Base-by-base conservation (phyloP, 1,139 yeast species). In the Candida gigantensis region DNA sequence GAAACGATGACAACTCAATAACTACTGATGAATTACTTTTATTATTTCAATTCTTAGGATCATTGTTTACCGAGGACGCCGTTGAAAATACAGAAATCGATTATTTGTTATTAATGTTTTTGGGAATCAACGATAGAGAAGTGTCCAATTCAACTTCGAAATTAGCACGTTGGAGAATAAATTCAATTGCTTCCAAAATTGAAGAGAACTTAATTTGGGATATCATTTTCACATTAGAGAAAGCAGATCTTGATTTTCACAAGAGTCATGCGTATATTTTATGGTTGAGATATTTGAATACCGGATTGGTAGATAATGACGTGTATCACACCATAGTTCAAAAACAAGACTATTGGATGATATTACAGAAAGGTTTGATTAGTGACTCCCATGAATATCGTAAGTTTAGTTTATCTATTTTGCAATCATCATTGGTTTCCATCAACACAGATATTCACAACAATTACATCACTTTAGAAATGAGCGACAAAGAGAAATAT, bases 321-420 rank as follows among this genome's bases (percentile, higher is more conserved):
- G 41, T 38, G 15, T 71, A 74, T 38, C 72, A 72, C 33, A 24
- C 40, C 0, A 47, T 68, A 3, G 46, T 81, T 4, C 49, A 57
- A 17, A 40, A 44, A 9, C 65, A 68, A 3, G 47, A 55, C 2
- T 87, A 84, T 53, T 88, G 96, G 95, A 36, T 45, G 8, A 50
- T 56, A 8, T 53, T 88, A 21, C 87, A 83, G 47, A 47, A 50
- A 10, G 85, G 88, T 1, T 60, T 87, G 25, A 68, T 72, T 10
- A 72, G 79, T 39, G 54, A 62, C 5, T 65, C 78, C 0, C 90
- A 84, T 50, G 95, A 86, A 43, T 80, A 77, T 39, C 73, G 89
- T 34, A 88, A 87, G 54, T 77, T 79, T 49, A 71, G 83, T n/a
- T 62, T 88, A 20, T 80, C 89, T 0, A 77, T 87, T 15, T 58